phyloP scores from a whole-genome alignment of 805 yeast species.

The Metschnikowia aberdeeniae region DNA sequence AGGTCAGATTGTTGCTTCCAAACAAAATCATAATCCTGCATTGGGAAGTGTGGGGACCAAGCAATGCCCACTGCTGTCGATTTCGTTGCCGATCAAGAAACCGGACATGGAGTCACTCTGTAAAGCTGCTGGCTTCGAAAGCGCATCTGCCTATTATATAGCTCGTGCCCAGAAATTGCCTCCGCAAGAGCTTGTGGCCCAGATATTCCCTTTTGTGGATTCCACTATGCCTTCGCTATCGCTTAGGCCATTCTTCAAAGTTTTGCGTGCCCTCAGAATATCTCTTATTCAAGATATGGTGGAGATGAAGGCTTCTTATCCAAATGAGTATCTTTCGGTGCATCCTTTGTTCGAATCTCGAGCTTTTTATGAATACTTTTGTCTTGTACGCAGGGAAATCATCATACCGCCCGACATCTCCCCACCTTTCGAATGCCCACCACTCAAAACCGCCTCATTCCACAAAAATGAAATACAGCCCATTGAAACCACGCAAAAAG shows the following conservation, averaged over 20 bases:
- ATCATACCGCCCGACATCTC: not conserved
- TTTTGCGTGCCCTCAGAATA: constrained; percentile 17
- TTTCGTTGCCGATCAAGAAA: constrained; percentile 6
- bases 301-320: constrained; percentile 19
- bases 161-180: constrained; percentile 22
- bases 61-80: not conserved
- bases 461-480: too few relatives aligned
- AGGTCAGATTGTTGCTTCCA: constrained; percentile 17
- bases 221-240: constrained; percentile 9
- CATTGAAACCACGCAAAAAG: too few relatives aligned
- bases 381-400: constrained; percentile 1
- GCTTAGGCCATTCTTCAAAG: constrained; percentile 15
- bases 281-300: constrained; percentile 31
- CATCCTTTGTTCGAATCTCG: constrained; percentile 24
- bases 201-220: constrained; percentile 29
- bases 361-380: constrained; percentile 18
- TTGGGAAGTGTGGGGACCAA: constrained; percentile 1
- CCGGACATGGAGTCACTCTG: constrained; percentile 15
- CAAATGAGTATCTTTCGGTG: constrained; percentile 21
- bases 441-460: too few relatives aligned
- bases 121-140: constrained; percentile 23
- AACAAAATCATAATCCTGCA: constrained; percentile 3
- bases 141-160: constrained; percentile 17
- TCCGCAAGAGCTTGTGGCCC: constrained; percentile 21
- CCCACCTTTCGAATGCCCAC: too few relatives aligned